Percentiles rank a stretch among this genome's conserved stretches.
Evolutionary conservation across 1,284 basidiomycete species (phyloP).

Genomic region (Apiotrichum veenhuisii): DNA sequence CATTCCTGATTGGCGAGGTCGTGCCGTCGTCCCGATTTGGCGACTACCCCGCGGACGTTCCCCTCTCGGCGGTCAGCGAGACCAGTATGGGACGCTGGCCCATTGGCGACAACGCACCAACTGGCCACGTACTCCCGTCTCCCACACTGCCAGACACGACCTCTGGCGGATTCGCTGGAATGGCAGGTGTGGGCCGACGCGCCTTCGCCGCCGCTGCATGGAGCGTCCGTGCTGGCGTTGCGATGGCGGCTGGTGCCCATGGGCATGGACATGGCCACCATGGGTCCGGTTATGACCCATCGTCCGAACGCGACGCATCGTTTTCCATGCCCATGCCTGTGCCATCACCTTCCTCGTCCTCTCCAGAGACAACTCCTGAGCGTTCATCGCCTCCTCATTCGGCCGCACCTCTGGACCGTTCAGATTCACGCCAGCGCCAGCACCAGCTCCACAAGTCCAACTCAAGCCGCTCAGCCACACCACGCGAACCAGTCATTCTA

Average conservation of each 20-base stretch:
- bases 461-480: slow-evolving; percentile 1
- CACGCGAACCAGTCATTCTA: slow-evolving; percentile 19
- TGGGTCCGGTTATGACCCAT: not conserved
- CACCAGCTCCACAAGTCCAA: not conserved
- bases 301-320: not conserved
- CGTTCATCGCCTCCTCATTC: not conserved
- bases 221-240: slow-evolving; percentile 42
- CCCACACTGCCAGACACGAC: slow-evolving; percentile 59
- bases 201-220: slow-evolving; percentile 74
- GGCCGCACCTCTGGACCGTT: not conserved
- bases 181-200: slow-evolving; percentile 81
- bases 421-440: not conserved
- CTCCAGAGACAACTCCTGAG: not conserved
- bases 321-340: slow-evolving; percentile 5
- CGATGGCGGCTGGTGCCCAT: slow-evolving; percentile 17
- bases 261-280: not conserved
- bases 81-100: slow-evolving; percentile 12
- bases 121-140: slow-evolving; percentile 7
- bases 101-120: slow-evolving; percentile 23
- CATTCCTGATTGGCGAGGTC: not conserved
- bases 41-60: slow-evolving; percentile 15
- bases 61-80: slow-evolving; percentile 12
- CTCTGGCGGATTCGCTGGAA: slow-evolving; percentile 72
- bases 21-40: slow-evolving; percentile 1
- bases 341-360: not conserved